A percentile compares a stretch with the other conserved stretches of the same genome.
phyloP scores from a whole-genome alignment of 1,139 yeast genomes.

The Magnusiomyces suaveolens region DNA sequence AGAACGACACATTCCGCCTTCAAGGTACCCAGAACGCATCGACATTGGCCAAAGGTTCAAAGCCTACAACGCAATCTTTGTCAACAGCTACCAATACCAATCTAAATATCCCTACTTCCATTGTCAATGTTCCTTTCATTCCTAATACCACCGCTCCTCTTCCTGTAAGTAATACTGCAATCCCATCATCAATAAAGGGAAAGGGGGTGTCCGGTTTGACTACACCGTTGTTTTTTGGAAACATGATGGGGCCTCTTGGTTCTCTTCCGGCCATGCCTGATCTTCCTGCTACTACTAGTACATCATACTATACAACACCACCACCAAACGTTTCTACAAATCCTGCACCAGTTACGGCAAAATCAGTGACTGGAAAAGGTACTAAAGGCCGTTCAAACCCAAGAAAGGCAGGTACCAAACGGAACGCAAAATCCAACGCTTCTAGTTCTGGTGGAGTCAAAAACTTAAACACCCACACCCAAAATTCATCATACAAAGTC shows the following conservation, averaged over 20 bases:
- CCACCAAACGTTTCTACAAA: background rate
- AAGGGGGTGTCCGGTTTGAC: background rate
- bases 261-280: background rate
- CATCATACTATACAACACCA: background rate
- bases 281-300: conserved; percentile 1
- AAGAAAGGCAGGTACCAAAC: background rate
- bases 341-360: background rate
- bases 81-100: background rate
- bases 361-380: background rate
- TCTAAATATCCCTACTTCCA: background rate
- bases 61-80: background rate
- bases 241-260: background rate
- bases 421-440: background rate
- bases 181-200: background rate
- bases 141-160: background rate
- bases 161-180: background rate
- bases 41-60: background rate
- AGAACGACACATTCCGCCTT: background rate
- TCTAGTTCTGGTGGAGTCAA: background rate
- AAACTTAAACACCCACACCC: background rate
- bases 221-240: background rate
- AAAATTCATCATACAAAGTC: background rate
- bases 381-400: background rate
- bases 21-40: background rate
- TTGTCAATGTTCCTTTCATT: background rate